A percentile compares a stretch with the other conserved stretches of the same genome.
phyloP scores from a whole-genome alignment of 176 grass and related monocot genomes.

The Eleusine coracana region DNA sequence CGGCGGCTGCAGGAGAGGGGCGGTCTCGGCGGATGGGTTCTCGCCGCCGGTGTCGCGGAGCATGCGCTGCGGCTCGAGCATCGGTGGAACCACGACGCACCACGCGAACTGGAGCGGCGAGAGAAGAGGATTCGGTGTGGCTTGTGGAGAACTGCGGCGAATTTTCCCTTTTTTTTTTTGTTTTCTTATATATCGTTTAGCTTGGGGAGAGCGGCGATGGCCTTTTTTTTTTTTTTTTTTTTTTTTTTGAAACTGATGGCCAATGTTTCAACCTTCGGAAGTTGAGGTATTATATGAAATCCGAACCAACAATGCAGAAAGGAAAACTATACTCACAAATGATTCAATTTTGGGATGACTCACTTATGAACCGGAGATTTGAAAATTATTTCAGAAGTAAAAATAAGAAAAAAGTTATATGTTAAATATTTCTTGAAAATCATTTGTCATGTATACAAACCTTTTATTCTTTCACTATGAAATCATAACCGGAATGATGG shows the following conservation, averaged over 20 bases:
- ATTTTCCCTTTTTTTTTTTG: not conserved
- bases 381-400: too few species aligned
- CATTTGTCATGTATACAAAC: not conserved
- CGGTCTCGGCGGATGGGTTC: not conserved
- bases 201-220: not conserved
- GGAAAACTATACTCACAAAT: too few species aligned
- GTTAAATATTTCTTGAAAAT: too few species aligned
- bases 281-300: too few species aligned
- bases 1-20: conserved; percentile 19
- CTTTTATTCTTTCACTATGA: not conserved
- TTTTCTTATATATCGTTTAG: not conserved
- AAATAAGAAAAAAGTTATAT: too few species aligned
- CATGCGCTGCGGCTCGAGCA: conserved; percentile 29
- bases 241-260: too few species aligned
- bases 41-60: conserved; percentile 1
- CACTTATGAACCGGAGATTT: too few species aligned
- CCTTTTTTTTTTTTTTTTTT: too few species aligned
- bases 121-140: not conserved
- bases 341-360: too few species aligned
- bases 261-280: not conserved
- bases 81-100: not conserved
- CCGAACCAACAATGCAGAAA: too few species aligned
- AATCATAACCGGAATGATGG: not conserved
- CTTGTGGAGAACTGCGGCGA: not conserved
- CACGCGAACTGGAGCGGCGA: not conserved